Evolutionary conservation across 202 grass and related monocot genomes (phyloP).

Genomic region (Dendrocalamus latiflorus): DNA sequence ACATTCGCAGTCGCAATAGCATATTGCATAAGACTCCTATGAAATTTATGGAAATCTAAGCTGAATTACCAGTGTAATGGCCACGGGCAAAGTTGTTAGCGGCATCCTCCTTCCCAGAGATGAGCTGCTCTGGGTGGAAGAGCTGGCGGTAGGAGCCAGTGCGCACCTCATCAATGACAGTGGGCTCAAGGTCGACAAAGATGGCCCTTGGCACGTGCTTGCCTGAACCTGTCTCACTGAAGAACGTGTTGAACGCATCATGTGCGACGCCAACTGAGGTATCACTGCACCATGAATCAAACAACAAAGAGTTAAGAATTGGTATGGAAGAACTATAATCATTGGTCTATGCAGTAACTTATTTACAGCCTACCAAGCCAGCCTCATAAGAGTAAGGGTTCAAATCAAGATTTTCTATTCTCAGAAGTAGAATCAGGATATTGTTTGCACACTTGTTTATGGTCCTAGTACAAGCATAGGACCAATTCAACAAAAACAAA

Average conservation of each 20-base stretch:
- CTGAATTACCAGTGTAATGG: conserved; percentile 75
- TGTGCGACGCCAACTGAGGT: conserved; percentile 57
- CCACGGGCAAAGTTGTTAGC: conserved; percentile 96
- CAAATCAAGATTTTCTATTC: conserved; percentile 1
- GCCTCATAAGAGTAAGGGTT: not conserved
- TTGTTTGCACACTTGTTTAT: conserved; percentile 7
- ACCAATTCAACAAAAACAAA: conserved; percentile 1
- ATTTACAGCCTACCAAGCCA: not conserved
- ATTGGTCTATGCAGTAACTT: not conserved
- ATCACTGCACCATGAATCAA: conserved; percentile 56
- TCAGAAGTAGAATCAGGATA: not conserved
- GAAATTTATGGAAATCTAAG: not conserved
- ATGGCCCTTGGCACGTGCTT: conserved; percentile 93
- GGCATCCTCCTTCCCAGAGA: conserved; percentile 87
- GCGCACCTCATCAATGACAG: conserved; percentile 85
- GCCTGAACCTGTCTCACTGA: conserved; percentile 79
- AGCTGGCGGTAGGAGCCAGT: conserved; percentile 79
- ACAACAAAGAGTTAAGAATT: not conserved
- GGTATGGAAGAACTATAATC: not conserved
- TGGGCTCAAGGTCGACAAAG: conserved; percentile 92
- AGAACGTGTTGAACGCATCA: conserved; percentile 96
- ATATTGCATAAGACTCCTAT: not conserved
- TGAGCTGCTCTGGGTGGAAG: conserved; percentile 92
- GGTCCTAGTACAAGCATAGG: not conserved
- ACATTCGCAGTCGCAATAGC: no score